These are phyloP conservation scores for Nyssa sinensis DNA, from an alignment of 148 eudicot genomes.

Conservation along the genomic window DNA sequence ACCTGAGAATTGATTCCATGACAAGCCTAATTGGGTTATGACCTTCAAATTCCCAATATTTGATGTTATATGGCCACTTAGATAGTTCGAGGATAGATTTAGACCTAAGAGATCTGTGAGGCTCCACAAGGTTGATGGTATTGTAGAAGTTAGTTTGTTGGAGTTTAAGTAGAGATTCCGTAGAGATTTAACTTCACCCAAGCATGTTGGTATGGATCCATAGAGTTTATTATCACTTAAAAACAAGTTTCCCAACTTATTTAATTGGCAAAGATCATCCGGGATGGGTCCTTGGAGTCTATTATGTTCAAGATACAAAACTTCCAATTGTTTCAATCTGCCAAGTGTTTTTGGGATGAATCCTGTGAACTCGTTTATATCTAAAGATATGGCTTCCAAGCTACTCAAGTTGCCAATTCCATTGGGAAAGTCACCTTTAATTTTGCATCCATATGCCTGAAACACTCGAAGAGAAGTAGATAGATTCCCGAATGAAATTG, in stretches of 20 bases:
- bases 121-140: slow-evolving; percentile 17
- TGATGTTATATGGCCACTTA: slow-evolving; percentile 13
- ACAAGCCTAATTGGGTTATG: slow-evolving; percentile 20
- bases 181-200: slow-evolving; percentile 21
- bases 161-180: slow-evolving; percentile 23
- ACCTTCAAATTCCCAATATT: slow-evolving; percentile 16
- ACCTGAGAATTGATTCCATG: slow-evolving; percentile 25
- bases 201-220: slow-evolving; percentile 27
- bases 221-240: slow-evolving; percentile 16
- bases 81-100: slow-evolving; percentile 25
- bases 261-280: slow-evolving; percentile 16
- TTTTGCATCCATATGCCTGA: slow-evolving; percentile 18
- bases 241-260: slow-evolving; percentile 20
- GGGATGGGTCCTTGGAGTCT: slow-evolving; percentile 28
- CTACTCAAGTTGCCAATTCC: slow-evolving; percentile 32
- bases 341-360: slow-evolving; percentile 20
- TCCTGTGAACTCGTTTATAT: slow-evolving; percentile 21
- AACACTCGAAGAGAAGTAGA: slow-evolving; percentile 12
- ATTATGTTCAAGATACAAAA: slow-evolving; percentile 26
- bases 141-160: slow-evolving; percentile 14
- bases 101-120: slow-evolving; percentile 17
- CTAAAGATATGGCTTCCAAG: slow-evolving; percentile 17
- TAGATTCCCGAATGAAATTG: slow-evolving; percentile 31
- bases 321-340: slow-evolving; percentile 8
- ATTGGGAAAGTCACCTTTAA: slow-evolving; percentile 25